These are phyloP conservation scores for Vaccinium macrocarpon DNA, from an alignment of 148 eudicot genomes.

Conservation along the genomic window DNA sequence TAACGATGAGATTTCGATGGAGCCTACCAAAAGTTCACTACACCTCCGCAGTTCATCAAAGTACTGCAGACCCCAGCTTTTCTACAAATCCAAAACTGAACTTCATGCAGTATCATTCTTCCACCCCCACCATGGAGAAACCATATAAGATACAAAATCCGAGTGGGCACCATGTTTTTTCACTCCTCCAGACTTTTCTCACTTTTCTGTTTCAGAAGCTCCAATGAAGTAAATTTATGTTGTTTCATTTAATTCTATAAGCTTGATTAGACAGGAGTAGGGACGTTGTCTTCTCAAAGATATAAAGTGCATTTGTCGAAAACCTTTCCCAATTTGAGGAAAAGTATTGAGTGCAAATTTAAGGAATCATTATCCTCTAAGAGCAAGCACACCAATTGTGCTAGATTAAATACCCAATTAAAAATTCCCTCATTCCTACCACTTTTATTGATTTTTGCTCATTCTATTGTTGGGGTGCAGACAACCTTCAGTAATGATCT, in stretches of 20 bases:
- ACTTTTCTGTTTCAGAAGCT: neutral
- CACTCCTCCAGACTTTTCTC: slow-evolving; percentile 5
- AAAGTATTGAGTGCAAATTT: neutral
- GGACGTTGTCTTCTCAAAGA: slow-evolving; percentile 19
- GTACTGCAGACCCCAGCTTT: too few species aligned
- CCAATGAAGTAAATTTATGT: neutral
- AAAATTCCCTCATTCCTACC: too few species aligned
- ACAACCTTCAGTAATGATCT: too few species aligned
- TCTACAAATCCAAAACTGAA: neutral
- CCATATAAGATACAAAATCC: slow-evolving; percentile 4
- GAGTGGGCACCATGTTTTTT: slow-evolving; percentile 14
- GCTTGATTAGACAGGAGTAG: slow-evolving; percentile 29
- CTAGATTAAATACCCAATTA: too few species aligned
- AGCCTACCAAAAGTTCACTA: neutral
- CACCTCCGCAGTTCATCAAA: too few species aligned
- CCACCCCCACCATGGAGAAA: slow-evolving; percentile 10
- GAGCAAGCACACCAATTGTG: too few species aligned
- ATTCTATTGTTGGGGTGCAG: too few species aligned
- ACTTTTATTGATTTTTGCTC: too few species aligned
- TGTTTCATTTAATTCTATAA: neutral
- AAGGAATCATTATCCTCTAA: neutral
- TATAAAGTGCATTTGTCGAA: slow-evolving; percentile 21
- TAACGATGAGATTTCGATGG: neutral
- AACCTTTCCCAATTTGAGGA: neutral
- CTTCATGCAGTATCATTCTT: neutral